These are phyloP conservation scores for Arthrobotrys entomopaga DNA, from an alignment of 2,329 filamentous ascomycete genomes.

Conservation along the genomic window DNA sequence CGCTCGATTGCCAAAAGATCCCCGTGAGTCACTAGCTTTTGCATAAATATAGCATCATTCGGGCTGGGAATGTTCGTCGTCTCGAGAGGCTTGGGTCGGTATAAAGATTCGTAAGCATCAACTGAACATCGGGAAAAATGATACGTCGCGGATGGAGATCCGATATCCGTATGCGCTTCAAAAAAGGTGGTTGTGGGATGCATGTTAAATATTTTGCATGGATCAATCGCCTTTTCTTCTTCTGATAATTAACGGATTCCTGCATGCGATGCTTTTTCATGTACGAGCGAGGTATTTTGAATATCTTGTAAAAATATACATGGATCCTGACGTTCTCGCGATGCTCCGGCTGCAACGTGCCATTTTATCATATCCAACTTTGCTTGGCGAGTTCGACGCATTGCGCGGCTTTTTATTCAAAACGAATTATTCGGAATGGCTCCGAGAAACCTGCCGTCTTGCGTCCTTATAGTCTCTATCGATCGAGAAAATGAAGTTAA, in stretches of 20 bases:
- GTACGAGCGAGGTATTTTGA: not conserved
- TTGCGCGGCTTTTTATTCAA: not conserved
- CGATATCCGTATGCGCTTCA: constrained; percentile 8
- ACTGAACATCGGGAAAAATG: constrained; percentile 6
- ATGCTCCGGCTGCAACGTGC: not conserved
- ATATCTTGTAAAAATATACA: not conserved
- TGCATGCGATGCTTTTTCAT: not conserved
- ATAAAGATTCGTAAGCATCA: constrained; percentile 19
- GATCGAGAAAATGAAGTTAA: constrained; percentile 2
- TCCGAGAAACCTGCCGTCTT: constrained; percentile 1
- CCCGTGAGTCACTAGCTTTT: constrained; percentile 16
- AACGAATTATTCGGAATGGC: not conserved
- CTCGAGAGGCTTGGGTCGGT: not conserved
- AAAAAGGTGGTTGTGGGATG: not conserved
- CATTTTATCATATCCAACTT: not conserved
- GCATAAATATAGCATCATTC: not conserved
- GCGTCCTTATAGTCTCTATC: no score
- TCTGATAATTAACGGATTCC: not conserved
- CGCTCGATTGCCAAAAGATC: not conserved
- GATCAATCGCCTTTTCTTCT: not conserved
- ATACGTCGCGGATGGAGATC: constrained; percentile 16
- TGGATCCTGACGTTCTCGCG: not conserved
- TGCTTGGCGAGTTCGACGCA: no score
- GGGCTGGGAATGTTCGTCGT: not conserved
- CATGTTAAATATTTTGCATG: constrained; percentile 1